Evolutionary conservation across 2,329 filamentous ascomycete genomes (phyloP), one percentile per base, ranked within the genome.

Genomic region (Cordyceps militaris): DNA sequence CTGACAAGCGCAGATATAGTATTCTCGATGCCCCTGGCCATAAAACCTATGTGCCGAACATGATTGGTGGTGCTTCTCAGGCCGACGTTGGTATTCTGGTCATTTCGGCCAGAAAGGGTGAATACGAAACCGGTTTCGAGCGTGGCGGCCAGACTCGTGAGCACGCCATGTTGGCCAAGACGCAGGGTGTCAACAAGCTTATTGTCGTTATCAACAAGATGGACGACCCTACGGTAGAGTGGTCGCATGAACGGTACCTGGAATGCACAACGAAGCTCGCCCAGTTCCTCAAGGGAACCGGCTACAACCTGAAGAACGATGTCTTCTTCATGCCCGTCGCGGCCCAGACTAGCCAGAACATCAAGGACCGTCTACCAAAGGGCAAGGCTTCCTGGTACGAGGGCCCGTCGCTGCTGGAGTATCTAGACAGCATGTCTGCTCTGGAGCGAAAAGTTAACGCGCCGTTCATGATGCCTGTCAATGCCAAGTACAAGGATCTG

Each of bases 71-170:
- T 71, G 91, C 91, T 32, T 92, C 91, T 13, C 91, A 96, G 74
- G 91, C 91, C 50, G 91, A 96, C 73, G 86, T 99, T 32, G 94
- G 94, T 71, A 90, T 97, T 66, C 81, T 99, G 48, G 94, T 99
- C 70, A 97, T 97, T 68, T 95, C 89, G 53, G 91, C 94, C 43
- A 88, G 94, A 69, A 97, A 97, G 80, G 94, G 94, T 69, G 94
- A 99, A 76, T 99, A 97, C 73, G 94, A 99, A 76, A 97, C 94
- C 34, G 94, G 94, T 51, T 99, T 99, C 71, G 94, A 99, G 79
- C 70, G 91, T 78, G 94, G 94, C 62, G 93, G 94, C 38, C 94
- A 99, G 74, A 99, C 94, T 56, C 85, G 94, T 70, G 94, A 99
- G 82, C 93, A 97, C 74, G 94, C 95, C 58, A 91, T 99, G 79